Base-by-base conservation (phyloP, 768 basidiomycete genomes). In the Clitopilus hobsonii region DNA sequence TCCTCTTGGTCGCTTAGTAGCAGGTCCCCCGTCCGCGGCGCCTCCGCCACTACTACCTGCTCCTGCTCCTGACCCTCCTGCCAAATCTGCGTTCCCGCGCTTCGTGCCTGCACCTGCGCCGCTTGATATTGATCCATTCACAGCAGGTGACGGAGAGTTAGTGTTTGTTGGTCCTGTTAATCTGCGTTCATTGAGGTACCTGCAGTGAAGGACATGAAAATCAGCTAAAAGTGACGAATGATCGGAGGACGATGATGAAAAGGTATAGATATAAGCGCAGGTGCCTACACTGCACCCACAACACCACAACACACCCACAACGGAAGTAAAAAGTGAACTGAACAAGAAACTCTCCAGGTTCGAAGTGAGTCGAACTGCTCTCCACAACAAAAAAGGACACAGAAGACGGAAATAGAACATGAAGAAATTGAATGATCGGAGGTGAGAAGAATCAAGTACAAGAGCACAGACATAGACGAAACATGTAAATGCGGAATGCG, bases 181-280 rank as follows among this genome's bases (percentile, higher is more conserved):
- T 54, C 85, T 74, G 52, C 86, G 82, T 62, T 86, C 84, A 53
- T 76, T 80, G 51, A 87, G 72, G 60, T 85, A 86, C 64, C 84
- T 87, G 60, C 10, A 63, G n/a, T n/a, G n/a, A n/a, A n/a, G n/a
- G n/a, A n/a, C n/a, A n/a, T n/a, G n/a, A n/a, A n/a, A n/a, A n/a
- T n/a, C n/a, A n/a, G n/a, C n/a, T n/a, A n/a, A n/a, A 41, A 22
- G 27, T 51, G 8, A 36, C 8, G 10, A n/a, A 36, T 36, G 32
- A 36, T 36, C n/a, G 32, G n/a, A n/a, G n/a, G n/a, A n/a, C n/a
- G n/a, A n/a, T n/a, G n/a, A n/a, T n/a, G n/a, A n/a, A n/a, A n/a
- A n/a, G n/a, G n/a, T n/a, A n/a, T n/a, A n/a, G n/a, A n/a, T n/a
- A n/a, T n/a, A n/a, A n/a, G n/a, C n/a, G n/a, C n/a, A n/a, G n/a